A percentile compares a stretch with the other conserved stretches of the same genome.
These are phyloP conservation scores for Wallacemonas rigidus DNA, from an alignment of 208 protist species.

Conservation along the genomic window DNA sequence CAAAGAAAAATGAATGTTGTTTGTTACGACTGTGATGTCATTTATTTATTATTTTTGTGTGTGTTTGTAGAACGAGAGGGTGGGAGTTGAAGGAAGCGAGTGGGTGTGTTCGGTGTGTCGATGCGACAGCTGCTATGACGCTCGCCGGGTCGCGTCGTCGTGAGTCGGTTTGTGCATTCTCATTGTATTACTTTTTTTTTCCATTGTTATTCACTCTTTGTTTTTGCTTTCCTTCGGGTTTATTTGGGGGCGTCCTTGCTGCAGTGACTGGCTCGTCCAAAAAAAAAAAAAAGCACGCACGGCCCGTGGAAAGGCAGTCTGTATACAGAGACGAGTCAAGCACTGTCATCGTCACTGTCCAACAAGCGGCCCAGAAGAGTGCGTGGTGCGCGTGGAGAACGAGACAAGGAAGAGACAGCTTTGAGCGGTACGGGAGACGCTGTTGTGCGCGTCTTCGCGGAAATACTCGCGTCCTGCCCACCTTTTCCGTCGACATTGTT, in stretches of 20 bases:
- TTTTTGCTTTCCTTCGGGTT: too few relatives aligned
- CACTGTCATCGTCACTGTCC: conserved; percentile 17
- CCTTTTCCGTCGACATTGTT: not conserved
- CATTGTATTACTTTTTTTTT: too few relatives aligned
- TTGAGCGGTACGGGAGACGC: not conserved
- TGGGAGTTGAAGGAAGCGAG: too few relatives aligned
- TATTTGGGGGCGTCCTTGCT: too few relatives aligned
- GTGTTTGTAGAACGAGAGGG: too few relatives aligned
- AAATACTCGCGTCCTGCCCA: not conserved
- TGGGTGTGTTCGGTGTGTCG: too few relatives aligned
- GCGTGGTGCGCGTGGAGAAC: not conserved
- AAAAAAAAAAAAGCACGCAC: not conserved
- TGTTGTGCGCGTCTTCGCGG: not conserved
- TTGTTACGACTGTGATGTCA: not conserved
- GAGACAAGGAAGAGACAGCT: not conserved
- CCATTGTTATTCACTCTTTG: too few relatives aligned
- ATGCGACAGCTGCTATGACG: too few relatives aligned
- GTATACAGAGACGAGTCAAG: not conserved
- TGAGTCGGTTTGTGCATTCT: too few relatives aligned
- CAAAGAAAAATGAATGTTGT: not conserved
- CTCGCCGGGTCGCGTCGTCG: too few relatives aligned
- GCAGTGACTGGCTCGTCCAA: not conserved
- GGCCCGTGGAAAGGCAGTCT: too few relatives aligned
- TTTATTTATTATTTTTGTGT: too few relatives aligned
- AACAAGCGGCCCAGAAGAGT: not conserved